Conservation (phyloP, 495 filamentous ascomycete genomes). For the Umbilicaria muhlenbergii region DNA sequence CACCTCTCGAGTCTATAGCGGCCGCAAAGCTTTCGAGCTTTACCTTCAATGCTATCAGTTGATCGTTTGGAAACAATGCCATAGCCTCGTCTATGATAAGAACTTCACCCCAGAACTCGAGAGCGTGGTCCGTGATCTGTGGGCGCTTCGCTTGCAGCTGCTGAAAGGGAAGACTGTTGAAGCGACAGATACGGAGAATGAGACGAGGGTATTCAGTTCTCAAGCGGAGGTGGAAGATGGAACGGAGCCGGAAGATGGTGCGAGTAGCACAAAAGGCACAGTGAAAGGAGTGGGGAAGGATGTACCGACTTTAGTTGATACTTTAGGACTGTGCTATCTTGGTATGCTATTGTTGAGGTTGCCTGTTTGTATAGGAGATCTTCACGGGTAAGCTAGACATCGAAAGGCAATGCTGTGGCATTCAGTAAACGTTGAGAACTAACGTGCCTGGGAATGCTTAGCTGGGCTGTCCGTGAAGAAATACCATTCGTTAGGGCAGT, state of each 20-base stretch:
- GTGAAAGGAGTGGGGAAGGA: slow-evolving; percentile 10
- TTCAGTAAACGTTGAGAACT: no score
- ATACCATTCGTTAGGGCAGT: slow-evolving; percentile 30
- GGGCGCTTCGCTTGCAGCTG: slow-evolving; percentile 45
- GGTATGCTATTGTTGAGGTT: slow-evolving; percentile 46
- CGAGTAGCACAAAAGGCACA: slow-evolving; percentile 14
- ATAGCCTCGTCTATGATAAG: slow-evolving; percentile 43
- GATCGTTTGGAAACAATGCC: slow-evolving; percentile 62
- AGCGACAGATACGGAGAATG: slow-evolving; percentile 18
- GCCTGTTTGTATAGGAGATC: slow-evolving; percentile 44
- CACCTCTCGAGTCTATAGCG: slow-evolving; percentile 31
- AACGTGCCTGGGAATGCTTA: background rate
- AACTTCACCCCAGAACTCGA: slow-evolving; percentile 50
- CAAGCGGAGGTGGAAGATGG: slow-evolving; percentile 20
- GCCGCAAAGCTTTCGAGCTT: slow-evolving; percentile 52
- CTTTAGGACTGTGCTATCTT: slow-evolving; percentile 51
- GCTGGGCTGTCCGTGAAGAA: slow-evolving; percentile 29
- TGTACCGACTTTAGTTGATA: slow-evolving; percentile 45
- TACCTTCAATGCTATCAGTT: slow-evolving; percentile 75
- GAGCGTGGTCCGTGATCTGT: slow-evolving; percentile 50
- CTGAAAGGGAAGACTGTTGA: slow-evolving; percentile 26
- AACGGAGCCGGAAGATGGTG: slow-evolving; percentile 15
- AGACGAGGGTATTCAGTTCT: slow-evolving; percentile 34
- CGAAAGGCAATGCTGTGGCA: background rate
- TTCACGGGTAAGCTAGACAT: slow-evolving; percentile 30